Base-by-base conservation (phyloP, 2,329 filamentous ascomycete species). In the Cercospora janseana region DNA sequence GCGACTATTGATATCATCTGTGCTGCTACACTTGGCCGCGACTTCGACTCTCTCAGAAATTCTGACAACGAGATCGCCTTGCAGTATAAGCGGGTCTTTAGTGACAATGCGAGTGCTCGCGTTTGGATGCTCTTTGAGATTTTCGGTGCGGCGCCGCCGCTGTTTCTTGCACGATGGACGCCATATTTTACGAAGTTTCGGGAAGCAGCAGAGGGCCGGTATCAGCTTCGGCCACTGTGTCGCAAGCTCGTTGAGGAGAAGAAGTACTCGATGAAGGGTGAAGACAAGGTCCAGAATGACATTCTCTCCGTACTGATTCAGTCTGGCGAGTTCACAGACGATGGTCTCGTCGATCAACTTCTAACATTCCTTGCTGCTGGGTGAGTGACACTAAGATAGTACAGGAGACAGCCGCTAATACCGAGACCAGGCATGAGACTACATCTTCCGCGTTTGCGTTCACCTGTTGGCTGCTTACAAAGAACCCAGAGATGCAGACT, bases 361-460 rank as follows among this genome's bases (percentile, higher is more conserved):
- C 60, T 81, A 20, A 81, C 79, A 0, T 80, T 79, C 56, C 60
- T 81, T 3, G 77, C 76, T 4, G 76, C 76, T 13, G 77, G 59
- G 55, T 55, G 31, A 55, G 46, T 49, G 3, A 4, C 10, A 1
- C 2, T 28, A 7, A 7, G 6, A 2, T 15, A 15, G n/a, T 10
- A 7, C 18, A 6, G 21, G 4, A 8, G 3, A 9, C 10, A n/a
- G 4, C 10, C 9, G 12, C 42, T 46, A 21, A 46, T 21, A 4
- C 6, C 3, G 4, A 34, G 0, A 18, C 15, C 42, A 46, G 42
- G 4, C 87, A 92, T 66, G 87, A 91, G 70, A 91, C 87, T 1
- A 91, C 87, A 0, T 81, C 87, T 1, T 78, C 82, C 1, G 78
- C 87, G 15, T 75, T 92, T 64, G 85, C 82, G 9, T 92, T 86